phyloP scores from a whole-genome alignment of 768 basidiomycete genomes.

The Paxillus rubicundulus region DNA sequence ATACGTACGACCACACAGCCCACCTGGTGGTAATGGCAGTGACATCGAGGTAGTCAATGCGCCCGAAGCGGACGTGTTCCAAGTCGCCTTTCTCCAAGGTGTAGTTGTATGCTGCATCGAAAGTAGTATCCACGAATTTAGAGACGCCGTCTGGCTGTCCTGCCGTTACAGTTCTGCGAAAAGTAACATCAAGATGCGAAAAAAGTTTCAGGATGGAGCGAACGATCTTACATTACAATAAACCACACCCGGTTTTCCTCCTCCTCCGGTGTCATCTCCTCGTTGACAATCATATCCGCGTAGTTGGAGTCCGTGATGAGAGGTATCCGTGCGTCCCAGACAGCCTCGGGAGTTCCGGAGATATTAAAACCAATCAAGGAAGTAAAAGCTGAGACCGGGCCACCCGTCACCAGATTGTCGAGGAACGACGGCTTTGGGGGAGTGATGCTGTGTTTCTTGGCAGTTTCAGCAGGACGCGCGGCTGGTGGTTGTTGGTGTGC shows the following conservation, averaged over 20 bases:
- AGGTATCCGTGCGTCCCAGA: conserved; percentile 73
- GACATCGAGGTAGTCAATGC: conserved; percentile 86
- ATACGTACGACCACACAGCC: conserved; percentile 76
- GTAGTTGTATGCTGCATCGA: conserved; percentile 72
- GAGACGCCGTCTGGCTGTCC: conserved; percentile 64
- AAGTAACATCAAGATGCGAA: background rate
- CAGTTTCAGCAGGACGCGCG: conserved; percentile 23
- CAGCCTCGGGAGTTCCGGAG: conserved; percentile 44
- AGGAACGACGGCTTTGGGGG: conserved; percentile 24
- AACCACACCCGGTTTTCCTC: conserved; percentile 73
- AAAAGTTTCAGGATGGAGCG: background rate
- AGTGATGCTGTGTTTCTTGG: conserved; percentile 19
- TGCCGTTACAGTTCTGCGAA: conserved; percentile 54
- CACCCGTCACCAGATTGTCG: conserved; percentile 44
- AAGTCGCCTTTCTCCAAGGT: conserved; percentile 58
- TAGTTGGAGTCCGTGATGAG: conserved; percentile 84
- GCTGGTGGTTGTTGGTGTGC: conserved; percentile 14
- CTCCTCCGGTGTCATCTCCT: conserved; percentile 60
- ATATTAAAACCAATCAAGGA: conserved; percentile 67
- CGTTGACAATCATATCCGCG: conserved; percentile 67
- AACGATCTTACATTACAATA: conserved; percentile 61
- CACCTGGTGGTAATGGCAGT: conserved; percentile 83
- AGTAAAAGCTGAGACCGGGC: conserved; percentile 55
- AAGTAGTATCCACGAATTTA: conserved; percentile 65
- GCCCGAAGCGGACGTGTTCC: conserved; percentile 74